These are phyloP conservation scores for Entamoeba histolytica DNA, from an alignment of 208 protist species.

Conservation along the genomic window DNA sequence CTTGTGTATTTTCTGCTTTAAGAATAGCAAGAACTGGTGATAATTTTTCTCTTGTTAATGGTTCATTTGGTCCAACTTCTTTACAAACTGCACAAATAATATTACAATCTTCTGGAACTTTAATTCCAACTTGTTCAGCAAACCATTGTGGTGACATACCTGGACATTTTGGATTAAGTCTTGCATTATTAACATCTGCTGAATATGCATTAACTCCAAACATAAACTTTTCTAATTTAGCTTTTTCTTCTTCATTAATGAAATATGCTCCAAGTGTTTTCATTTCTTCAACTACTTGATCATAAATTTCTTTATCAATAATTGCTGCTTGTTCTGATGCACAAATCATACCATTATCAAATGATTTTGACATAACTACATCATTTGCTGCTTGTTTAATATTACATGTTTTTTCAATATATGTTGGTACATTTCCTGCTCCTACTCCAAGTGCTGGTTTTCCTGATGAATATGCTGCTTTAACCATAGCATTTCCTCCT, in stretches of 20 bases:
- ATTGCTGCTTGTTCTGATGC: conserved; percentile 19
- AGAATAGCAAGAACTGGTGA: conserved; percentile 24
- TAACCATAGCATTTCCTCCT: conserved; percentile 31
- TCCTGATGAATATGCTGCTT: conserved; percentile 26
- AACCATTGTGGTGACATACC: conserved; percentile 22
- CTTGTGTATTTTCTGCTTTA: background rate
- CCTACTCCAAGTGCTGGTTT: conserved; percentile 25
- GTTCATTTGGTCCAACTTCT: background rate
- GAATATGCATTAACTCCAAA: background rate
- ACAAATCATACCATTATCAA: conserved; percentile 34
- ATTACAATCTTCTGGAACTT: background rate
- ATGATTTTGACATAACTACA: conserved; percentile 26
- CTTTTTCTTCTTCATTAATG: conserved; percentile 15
- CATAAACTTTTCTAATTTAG: conserved; percentile 9
- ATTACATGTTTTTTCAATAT: conserved; percentile 23
- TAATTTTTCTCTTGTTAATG: conserved; percentile 22
- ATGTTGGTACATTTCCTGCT: background rate
- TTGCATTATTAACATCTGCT: background rate
- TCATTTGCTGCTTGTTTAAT: conserved; percentile 6
- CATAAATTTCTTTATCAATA: conserved; percentile 7
- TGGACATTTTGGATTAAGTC: background rate
- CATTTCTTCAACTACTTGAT: too few species aligned
- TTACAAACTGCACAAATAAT: conserved; percentile 5
- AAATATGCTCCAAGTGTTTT: conserved; percentile 8
- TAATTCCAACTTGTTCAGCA: too few species aligned